These are phyloP conservation scores for Tetrapyrgos nigripes DNA, from an alignment of 1,284 basidiomycete genomes.

Conservation along the genomic window DNA sequence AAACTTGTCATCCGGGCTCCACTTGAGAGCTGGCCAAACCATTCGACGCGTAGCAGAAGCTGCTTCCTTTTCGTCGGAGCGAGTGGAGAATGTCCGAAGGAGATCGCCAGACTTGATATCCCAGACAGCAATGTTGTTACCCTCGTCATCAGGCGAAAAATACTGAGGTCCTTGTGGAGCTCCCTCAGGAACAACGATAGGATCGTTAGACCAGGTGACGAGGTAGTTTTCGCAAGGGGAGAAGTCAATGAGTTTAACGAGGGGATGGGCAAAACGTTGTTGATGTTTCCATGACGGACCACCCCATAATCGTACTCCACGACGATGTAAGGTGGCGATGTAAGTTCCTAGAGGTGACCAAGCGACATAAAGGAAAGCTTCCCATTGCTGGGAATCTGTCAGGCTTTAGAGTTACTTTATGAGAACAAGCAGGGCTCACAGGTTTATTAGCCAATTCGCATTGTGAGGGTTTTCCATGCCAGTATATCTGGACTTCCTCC, in stretches of 20 bases:
- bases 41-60: conserved; percentile 76
- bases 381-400: conserved; percentile 77
- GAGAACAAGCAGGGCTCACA: conserved; percentile 48
- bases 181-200: conserved; percentile 88
- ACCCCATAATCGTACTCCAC: conserved; percentile 97
- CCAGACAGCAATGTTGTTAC: conserved; percentile 98
- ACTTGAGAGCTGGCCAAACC: conserved; percentile 97
- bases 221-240: conserved; percentile 97
- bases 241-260: conserved; percentile 97
- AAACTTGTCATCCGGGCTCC: conserved; percentile 97
- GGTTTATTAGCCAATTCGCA: conserved; percentile 85
- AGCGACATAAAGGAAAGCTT: conserved; percentile 91
- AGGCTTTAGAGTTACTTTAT: conserved; percentile 16
- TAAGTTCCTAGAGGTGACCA: conserved; percentile 98
- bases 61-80: conserved; percentile 60
- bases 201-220: conserved; percentile 97
- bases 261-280: conserved; percentile 93
- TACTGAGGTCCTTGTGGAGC: conserved; percentile 84
- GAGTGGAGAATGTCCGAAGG: conserved; percentile 93
- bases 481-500: conserved; percentile 90
- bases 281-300: conserved; percentile 88
- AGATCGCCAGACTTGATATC: conserved; percentile 94
- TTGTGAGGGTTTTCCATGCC: conserved; percentile 93
- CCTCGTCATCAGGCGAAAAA: conserved; percentile 95
- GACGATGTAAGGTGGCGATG: conserved; percentile 93